Evolutionary conservation across 305 asterid genomes (phyloP).

Genomic region (Fraxinus angustifolia): DNA sequence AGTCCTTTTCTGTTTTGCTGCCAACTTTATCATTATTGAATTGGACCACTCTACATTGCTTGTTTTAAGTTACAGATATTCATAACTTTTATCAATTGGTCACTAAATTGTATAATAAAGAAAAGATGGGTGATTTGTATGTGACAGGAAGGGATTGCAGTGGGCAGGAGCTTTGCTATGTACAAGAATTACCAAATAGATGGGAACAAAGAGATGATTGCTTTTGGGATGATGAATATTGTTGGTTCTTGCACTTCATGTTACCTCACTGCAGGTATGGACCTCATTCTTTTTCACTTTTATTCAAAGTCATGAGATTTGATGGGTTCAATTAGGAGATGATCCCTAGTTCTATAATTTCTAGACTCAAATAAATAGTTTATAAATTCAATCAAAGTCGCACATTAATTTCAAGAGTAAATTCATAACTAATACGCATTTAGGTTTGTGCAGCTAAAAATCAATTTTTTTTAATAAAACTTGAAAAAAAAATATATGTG

Average conservation of each 20-base stretch:
- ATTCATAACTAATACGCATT: too few relatives aligned
- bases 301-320: neutral
- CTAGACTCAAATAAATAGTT: too few relatives aligned
- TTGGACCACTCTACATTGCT: neutral
- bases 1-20: constrained; percentile 7
- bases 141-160: constrained; percentile 90
- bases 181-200: constrained; percentile 85
- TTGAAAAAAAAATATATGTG: too few relatives aligned
- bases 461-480: too few relatives aligned
- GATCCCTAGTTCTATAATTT: neutral
- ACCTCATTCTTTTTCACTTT: neutral
- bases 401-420: neutral
- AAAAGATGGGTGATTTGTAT: neutral
- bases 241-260: constrained; percentile 93
- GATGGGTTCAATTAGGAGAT: neutral
- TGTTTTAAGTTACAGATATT: neutral
- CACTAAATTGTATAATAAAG: neutral
- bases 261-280: constrained; percentile 78
- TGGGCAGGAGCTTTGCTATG: constrained; percentile 92
- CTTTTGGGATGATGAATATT: constrained; percentile 87
- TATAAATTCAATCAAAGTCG: neutral
- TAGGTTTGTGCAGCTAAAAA: too few relatives aligned
- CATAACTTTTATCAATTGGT: neutral
- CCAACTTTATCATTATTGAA: neutral
- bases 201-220: constrained; percentile 97